A percentile compares a stretch with the other conserved stretches of the same genome.
These are phyloP conservation scores for Colletotrichum paranaense DNA, from an alignment of 2,329 filamentous ascomycete species.

Conservation along the genomic window DNA sequence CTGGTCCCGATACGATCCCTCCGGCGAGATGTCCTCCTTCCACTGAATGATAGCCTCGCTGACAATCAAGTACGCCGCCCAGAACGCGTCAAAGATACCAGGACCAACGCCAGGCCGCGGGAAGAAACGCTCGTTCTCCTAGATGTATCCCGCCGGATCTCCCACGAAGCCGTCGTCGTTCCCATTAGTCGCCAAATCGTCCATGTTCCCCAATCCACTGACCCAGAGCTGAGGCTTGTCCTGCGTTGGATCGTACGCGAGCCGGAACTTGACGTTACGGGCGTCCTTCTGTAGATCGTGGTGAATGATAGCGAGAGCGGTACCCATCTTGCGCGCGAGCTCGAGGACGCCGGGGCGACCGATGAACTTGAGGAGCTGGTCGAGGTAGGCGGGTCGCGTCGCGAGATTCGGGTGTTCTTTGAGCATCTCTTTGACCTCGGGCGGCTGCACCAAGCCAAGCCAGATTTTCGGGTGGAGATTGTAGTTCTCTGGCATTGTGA, in stretches of 20 bases:
- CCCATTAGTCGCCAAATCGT: neutral
- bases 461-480: constrained; percentile 14
- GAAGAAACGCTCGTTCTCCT: constrained; percentile 20
- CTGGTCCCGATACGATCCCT: neutral
- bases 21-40: neutral
- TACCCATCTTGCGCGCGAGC: constrained; percentile 16
- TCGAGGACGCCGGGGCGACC: neutral
- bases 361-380: constrained; percentile 13
- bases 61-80: neutral
- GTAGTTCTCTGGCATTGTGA: neutral
- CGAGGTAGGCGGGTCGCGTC: constrained; percentile 15
- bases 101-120: constrained; percentile 19
- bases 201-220: constrained; percentile 7
- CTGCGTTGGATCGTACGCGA: neutral
- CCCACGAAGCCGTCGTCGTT: neutral
- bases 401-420: neutral
- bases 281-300: constrained; percentile 16
- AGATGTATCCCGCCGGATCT: neutral
- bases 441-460: constrained; percentile 12
- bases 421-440: neutral
- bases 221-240: constrained; percentile 16
- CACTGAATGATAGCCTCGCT: constrained; percentile 1
- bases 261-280: neutral
- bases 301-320: constrained; percentile 20
- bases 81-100: constrained; percentile 14